phyloP scores from a whole-genome alignment of 179 eudicot species.

The Heliamphora ciliata region DNA sequence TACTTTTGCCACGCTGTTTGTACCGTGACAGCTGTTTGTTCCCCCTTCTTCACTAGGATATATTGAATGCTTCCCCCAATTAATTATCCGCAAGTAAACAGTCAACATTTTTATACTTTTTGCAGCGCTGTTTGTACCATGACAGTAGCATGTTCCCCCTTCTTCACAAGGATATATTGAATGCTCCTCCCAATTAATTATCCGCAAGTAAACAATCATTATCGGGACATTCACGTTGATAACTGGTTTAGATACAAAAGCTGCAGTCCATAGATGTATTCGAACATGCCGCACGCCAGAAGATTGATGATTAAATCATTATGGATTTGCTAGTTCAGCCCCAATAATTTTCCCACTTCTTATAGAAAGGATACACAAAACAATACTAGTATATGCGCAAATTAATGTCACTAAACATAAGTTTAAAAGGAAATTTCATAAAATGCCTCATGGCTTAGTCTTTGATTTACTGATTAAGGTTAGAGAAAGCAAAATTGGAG shows the following conservation, averaged over 20 bases:
- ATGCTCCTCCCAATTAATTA: not conserved
- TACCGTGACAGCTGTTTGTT: too few species aligned
- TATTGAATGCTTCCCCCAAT: too few species aligned
- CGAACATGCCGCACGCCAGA: not conserved
- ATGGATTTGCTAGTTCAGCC: not conserved
- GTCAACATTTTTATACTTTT: too few species aligned
- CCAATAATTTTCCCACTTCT: not conserved
- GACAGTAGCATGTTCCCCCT: not conserved
- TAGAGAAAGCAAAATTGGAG: not conserved
- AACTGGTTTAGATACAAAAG: not conserved
- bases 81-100: too few species aligned
- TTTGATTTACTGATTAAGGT: not conserved
- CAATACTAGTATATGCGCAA: not conserved
- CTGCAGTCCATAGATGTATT: not conserved
- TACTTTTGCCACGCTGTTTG: not conserved
- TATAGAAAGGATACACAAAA: not conserved
- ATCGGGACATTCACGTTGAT: not conserved
- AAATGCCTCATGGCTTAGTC: not conserved
- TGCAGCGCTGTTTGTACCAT: not conserved
- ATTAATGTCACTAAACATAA: not conserved
- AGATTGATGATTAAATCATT: not conserved
- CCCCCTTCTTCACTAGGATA: too few species aligned
- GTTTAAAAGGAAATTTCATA: not conserved
- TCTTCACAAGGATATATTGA: not conserved
- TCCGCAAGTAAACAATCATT: not conserved